Conservation (phyloP, 2,329 filamentous ascomycete species). For the Botrytis squamosa region DNA sequence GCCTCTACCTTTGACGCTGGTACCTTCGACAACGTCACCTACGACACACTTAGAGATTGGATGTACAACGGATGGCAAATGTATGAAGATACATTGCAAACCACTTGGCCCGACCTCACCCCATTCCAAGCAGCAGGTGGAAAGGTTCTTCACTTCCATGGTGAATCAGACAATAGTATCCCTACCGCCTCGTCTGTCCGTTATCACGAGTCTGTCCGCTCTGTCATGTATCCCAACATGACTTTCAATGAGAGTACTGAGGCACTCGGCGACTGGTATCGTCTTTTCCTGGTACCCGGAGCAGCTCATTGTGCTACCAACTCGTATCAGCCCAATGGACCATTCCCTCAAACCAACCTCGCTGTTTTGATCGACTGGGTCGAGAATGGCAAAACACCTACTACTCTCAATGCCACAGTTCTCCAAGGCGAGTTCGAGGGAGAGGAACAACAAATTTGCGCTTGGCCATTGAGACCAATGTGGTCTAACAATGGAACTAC, state of each 20-base stretch:
- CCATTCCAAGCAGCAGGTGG: conserved; percentile 50
- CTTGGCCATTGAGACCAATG: conserved; percentile 43
- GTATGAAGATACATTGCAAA: conserved; percentile 53
- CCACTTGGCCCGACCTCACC: conserved; percentile 52
- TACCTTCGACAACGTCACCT: conserved; percentile 49
- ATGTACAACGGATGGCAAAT: conserved; percentile 50
- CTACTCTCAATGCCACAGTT: conserved; percentile 42
- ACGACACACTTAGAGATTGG: conserved; percentile 56
- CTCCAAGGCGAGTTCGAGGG: conserved; percentile 38
- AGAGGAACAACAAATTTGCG: conserved; percentile 42
- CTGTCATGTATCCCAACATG: conserved; percentile 48
- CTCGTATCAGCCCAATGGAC: conserved; percentile 41
- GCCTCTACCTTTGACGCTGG: conserved; percentile 42
- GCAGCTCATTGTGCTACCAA: conserved; percentile 52
- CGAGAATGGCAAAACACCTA: conserved; percentile 51
- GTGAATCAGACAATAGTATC: conserved; percentile 54
- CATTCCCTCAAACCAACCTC: conserved; percentile 55
- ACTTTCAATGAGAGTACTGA: conserved; percentile 42
- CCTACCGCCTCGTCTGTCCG: conserved; percentile 54
- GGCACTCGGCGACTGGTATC: conserved; percentile 53
- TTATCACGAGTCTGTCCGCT: conserved; percentile 54
- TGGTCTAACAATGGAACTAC: conserved; percentile 33
- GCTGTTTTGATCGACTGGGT: conserved; percentile 70
- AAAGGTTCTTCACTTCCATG: conserved; percentile 59
- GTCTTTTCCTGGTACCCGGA: conserved; percentile 53